phyloP scores from a whole-genome alignment of 2,329 filamentous ascomycete genomes.

The Dothidotthia symphoricarpi region DNA sequence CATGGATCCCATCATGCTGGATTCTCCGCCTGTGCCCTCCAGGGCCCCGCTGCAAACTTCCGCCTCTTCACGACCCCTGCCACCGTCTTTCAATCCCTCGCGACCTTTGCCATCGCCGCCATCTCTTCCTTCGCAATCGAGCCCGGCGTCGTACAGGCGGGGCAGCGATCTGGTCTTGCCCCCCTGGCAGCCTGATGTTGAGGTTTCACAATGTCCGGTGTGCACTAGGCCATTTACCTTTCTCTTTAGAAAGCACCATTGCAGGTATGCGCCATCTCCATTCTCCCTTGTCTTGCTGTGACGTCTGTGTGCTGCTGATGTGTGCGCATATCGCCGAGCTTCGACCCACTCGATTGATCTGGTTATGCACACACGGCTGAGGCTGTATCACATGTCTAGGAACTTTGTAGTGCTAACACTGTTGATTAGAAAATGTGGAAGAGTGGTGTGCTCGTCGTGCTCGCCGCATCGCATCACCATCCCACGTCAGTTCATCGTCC shows the following conservation, averaged over 20 bases:
- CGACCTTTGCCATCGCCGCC: slow-evolving; percentile 12
- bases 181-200: slow-evolving; percentile 83
- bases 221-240: slow-evolving; percentile 78
- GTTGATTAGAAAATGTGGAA: slow-evolving; percentile 72
- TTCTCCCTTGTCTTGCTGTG: too few relatives aligned
- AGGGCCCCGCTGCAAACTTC: slow-evolving; percentile 3
- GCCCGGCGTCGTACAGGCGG: slow-evolving; percentile 14
- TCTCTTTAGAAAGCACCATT: slow-evolving; percentile 89
- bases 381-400: too few relatives aligned
- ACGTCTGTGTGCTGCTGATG: too few relatives aligned
- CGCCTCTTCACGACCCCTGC: slow-evolving; percentile 3
- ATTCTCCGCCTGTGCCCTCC: slow-evolving; percentile 16
- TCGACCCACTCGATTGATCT: background rate
- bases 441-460: slow-evolving; percentile 85
- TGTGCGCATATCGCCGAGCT: too few relatives aligned
- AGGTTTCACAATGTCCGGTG: slow-evolving; percentile 80
- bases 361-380: background rate
- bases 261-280: slow-evolving; percentile 57
- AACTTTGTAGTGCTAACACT: background rate
- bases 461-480: slow-evolving; percentile 95
- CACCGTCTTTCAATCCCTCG: too few relatives aligned
- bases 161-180: slow-evolving; percentile 60
- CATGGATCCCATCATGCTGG: slow-evolving; percentile 24
- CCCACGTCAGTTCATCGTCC: slow-evolving; percentile 87
- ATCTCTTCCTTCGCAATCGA: slow-evolving; percentile 10